Base-by-base conservation (phyloP, 1,284 basidiomycete species). In the Sutorius eximius region DNA sequence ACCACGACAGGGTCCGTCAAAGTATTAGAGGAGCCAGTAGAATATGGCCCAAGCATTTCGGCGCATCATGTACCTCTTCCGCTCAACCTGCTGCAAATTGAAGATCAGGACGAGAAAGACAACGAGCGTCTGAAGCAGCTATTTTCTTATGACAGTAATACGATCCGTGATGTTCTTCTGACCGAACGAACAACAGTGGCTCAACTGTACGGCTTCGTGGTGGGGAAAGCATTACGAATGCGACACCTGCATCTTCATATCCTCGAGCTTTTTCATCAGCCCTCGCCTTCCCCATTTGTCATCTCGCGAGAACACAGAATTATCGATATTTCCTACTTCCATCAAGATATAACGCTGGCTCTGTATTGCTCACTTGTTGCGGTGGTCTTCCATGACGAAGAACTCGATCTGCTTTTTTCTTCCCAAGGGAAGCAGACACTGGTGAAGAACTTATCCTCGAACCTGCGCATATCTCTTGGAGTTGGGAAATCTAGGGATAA, bases 141-240 rank as follows among this genome's bases (percentile, higher is more conserved):
- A 5, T 82, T 85, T 58, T 67, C 72, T 5, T 71, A 77, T 42
- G 78, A 82, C 45, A 80, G 82, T 50, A 71, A 77, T 11, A 77
- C 74, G 3, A 77, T 87, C 44, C 79, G 80, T 36, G 79, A 83
- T 13, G 76, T 81, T n/a, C 73, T 90, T 51, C 70, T 89, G 10
- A 77, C 80, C 0, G 87, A 91, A 64, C 77, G 80, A 49, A 81
- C 81, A 48, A 87, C 86, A 1, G 61, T 86, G 16, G 78, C 81
- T 7, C 89, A 92, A 60, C 58, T 80, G 33, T 87, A 87, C 64
- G 89, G 89, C 15, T 89, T 81, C 64, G 77, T 87, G 44, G 73
- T 81, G 22, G 88, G 84, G 12, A 86, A 82, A 63, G 78, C 79
- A 33, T 71, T 82, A 10, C 80, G 90, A 40, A 80, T 82, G 12